These are phyloP conservation scores for Pichiaceae sp. DNA, from an alignment of 1,139 yeast genomes.

Conservation along the genomic window DNA sequence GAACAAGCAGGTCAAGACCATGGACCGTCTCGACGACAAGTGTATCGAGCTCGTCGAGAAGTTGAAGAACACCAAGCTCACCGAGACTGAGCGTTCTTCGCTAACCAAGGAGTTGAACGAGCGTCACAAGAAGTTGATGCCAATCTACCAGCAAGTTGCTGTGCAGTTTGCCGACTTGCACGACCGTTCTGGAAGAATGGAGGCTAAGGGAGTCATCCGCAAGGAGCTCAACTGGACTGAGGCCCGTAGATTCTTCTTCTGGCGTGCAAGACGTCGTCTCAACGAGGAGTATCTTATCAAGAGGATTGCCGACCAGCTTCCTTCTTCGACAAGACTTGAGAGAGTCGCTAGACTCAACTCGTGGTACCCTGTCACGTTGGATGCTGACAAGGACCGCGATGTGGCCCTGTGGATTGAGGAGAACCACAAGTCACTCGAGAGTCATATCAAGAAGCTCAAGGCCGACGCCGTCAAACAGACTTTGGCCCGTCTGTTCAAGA, in stretches of 20 bases:
- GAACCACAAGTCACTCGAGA: slow-evolving; percentile 56
- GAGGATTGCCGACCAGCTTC: slow-evolving; percentile 60
- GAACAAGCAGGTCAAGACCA: slow-evolving; percentile 79
- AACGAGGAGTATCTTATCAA: slow-evolving; percentile 83
- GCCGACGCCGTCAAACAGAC: slow-evolving; percentile 55
- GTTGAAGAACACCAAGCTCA: slow-evolving; percentile 42
- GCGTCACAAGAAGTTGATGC: slow-evolving; percentile 75
- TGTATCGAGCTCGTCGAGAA: slow-evolving; percentile 62
- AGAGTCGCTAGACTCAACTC: slow-evolving; percentile 80
- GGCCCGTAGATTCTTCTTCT: slow-evolving; percentile 94
- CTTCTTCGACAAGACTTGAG: slow-evolving; percentile 63
- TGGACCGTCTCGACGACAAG: slow-evolving; percentile 77
- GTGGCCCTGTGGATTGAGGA: slow-evolving; percentile 86
- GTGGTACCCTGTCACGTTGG: slow-evolving; percentile 72
- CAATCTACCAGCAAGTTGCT: slow-evolving; percentile 85
- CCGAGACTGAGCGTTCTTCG: slow-evolving; percentile 59
- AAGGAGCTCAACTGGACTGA: slow-evolving; percentile 80
- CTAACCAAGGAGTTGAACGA: slow-evolving; percentile 59
- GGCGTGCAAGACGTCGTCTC: slow-evolving; percentile 96
- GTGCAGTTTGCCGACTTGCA: slow-evolving; percentile 97
- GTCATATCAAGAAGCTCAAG: slow-evolving; percentile 56
- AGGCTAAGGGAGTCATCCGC: slow-evolving; percentile 85
- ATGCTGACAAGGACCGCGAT: slow-evolving; percentile 63
- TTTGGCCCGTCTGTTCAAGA: slow-evolving; percentile 50
- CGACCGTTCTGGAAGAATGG: slow-evolving; percentile 95